Evolutionary conservation across 768 basidiomycete genomes (phyloP), one percentile per base, ranked within the genome.

Genomic region (Pleurotus sapidus): DNA sequence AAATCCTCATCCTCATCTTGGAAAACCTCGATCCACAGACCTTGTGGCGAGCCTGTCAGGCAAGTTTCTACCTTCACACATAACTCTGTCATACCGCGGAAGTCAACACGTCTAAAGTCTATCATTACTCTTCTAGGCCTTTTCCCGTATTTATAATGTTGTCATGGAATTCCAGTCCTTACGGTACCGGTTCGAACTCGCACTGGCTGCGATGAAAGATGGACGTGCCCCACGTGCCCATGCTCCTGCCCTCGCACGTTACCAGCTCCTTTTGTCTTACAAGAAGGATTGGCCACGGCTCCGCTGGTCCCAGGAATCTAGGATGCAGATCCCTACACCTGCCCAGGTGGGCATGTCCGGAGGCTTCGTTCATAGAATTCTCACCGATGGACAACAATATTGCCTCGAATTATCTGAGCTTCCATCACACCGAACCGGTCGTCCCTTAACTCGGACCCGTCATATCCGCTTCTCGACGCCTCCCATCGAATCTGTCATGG

Each of bases 171-270:
- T 75, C 63, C 74, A 79, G 48, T 72, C 74, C 20, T 75, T 84
- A 58, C 74, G 74, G 27, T 84, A 84, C 66, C 75, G 72, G 47
- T 76, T 76, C 61, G 81, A 82, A 60, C 70, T 84, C 25, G 80
- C 76, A 15, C 50, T 76, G 18, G 67, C 75, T 56, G 81, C 80
- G 40, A 81, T 82, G 80, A 74, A 73, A 61, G 80, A 82, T 63
- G 82, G 82, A 4, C 70, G 75, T 17, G 73, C 71, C 37, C 67
- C 77, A 27, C 68, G 75, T 59, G 66, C 70, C 37, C 67, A 67
- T 38, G 70, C 72, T 14, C 68, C 78, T 9, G 72, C 76, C 37
- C 62, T 72, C 42, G 66, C 69, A 45, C 80, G 81, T 54, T 74
- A 80, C 37, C 74, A 80, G 54, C 67, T 81, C 51, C 69, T 84